Percentiles rank a stretch among this genome's conserved stretches.
Conservation (phyloP, 306 rosid genomes). For the Ochetophila trinervis region DNA sequence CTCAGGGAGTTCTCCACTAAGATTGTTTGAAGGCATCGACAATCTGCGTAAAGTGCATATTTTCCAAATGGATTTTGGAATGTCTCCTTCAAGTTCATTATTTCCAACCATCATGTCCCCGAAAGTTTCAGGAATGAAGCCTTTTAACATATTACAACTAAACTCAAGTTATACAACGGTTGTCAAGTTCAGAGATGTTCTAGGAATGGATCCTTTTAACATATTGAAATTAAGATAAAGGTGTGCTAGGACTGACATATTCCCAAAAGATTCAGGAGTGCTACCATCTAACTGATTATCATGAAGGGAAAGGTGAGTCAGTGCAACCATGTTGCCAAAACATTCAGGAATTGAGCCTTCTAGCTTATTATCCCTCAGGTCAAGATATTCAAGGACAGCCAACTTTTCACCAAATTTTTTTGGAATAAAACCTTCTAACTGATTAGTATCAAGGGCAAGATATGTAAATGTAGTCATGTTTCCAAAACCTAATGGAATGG, state of each 20-base stretch:
- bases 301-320: too few species aligned
- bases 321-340: too few species aligned
- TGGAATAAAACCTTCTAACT: not conserved
- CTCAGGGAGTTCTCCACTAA: not conserved
- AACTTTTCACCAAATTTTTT: not conserved
- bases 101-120: not conserved
- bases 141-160: too few species aligned
- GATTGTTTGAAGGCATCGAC: not conserved
- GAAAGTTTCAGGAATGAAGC: not conserved
- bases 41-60: not conserved
- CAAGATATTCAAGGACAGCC: not conserved
- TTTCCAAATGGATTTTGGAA: not conserved
- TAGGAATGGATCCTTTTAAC: too few species aligned
- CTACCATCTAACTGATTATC: too few species aligned
- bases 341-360: not conserved
- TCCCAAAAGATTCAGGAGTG: too few species aligned
- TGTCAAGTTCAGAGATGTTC: too few species aligned
- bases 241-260: too few species aligned
- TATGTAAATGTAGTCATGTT: too few species aligned
- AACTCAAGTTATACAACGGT: too few species aligned
- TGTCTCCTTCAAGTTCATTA: not conserved
- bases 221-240: too few species aligned
- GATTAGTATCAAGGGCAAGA: not conserved
- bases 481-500: too few species aligned
- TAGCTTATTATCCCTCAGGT: not conserved